Evolutionary conservation across 768 basidiomycete genomes (phyloP).

Genomic region (Agaricus bisporus): DNA sequence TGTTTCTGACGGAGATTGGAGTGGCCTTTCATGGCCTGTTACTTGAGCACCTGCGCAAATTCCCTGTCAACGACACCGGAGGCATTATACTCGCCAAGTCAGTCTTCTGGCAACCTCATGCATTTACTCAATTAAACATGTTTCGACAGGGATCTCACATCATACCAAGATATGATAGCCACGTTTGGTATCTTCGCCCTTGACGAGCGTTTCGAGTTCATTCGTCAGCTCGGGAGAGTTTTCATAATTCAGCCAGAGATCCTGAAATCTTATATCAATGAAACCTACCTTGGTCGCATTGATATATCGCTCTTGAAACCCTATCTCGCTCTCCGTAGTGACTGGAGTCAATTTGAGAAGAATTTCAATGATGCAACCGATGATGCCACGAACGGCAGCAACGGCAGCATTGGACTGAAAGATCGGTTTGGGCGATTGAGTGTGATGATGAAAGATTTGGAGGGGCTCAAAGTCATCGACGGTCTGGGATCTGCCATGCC

Average conservation of each 20-base stretch:
- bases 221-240: slow-evolving; percentile 93
- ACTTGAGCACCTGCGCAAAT: slow-evolving; percentile 92
- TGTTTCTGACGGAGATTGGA: slow-evolving; percentile 90
- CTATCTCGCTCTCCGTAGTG: slow-evolving; percentile 84
- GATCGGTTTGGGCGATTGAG: slow-evolving; percentile 70
- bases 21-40: slow-evolving; percentile 93
- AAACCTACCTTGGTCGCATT: slow-evolving; percentile 89
- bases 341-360: slow-evolving; percentile 85
- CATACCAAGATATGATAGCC: slow-evolving; percentile 86
- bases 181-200: slow-evolving; percentile 81
- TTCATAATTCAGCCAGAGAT: slow-evolving; percentile 97
- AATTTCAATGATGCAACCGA: slow-evolving; percentile 60
- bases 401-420: slow-evolving; percentile 42
- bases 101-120: slow-evolving; percentile 20
- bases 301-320: slow-evolving; percentile 83
- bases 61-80: slow-evolving; percentile 94
- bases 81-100: slow-evolving; percentile 98
- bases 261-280: slow-evolving; percentile 91
- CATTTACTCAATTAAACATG: background rate
- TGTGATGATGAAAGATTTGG: slow-evolving; percentile 85
- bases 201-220: slow-evolving; percentile 95
- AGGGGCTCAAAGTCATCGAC: slow-evolving; percentile 59
- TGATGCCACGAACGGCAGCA: slow-evolving; percentile 29
- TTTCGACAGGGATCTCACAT: slow-evolving; percentile 77
- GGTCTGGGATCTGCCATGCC: slow-evolving; percentile 45